A percentile compares a stretch with the other conserved stretches of the same genome.
phyloP scores from a whole-genome alignment of 228 moss, liverwort and hornwort genomes.

The Sphagnum magellanicum region DNA sequence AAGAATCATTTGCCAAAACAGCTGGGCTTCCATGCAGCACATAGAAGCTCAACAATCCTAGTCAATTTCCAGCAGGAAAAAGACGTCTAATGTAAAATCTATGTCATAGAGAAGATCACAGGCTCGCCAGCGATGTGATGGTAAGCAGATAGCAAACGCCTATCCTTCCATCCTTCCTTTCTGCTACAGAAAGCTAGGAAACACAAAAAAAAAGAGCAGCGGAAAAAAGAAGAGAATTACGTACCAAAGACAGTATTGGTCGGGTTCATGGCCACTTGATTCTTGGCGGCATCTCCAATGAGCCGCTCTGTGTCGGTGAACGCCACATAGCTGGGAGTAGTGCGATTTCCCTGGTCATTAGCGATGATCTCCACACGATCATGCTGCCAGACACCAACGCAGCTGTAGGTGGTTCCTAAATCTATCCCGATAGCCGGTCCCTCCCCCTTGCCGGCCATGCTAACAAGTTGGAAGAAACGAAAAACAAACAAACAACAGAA shows the following conservation, averaged over 20 bases:
- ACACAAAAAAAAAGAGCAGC: not conserved
- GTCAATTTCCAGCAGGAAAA: too few relatives aligned
- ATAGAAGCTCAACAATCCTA: too few relatives aligned
- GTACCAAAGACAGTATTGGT: conserved; percentile 37
- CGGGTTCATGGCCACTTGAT: conserved; percentile 55
- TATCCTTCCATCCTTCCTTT: too few relatives aligned
- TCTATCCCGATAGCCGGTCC: conserved; percentile 50
- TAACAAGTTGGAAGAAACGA: not conserved
- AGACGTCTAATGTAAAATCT: too few relatives aligned
- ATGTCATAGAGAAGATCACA: too few relatives aligned
- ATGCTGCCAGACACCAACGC: conserved; percentile 61
- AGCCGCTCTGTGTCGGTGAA: conserved; percentile 44
- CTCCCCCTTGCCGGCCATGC: conserved; percentile 5
- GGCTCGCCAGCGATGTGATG: too few relatives aligned
- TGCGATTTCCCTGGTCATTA: conserved; percentile 44
- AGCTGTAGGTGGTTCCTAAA: conserved; percentile 47
- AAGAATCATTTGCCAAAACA: too few relatives aligned
- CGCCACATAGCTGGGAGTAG: conserved; percentile 50
- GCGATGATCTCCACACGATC: conserved; percentile 33
- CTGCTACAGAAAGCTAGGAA: not conserved
- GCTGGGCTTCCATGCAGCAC: too few relatives aligned
- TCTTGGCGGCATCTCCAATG: conserved; percentile 53
- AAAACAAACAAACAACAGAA: not conserved
- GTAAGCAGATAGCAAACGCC: too few relatives aligned
- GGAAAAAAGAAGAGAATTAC: not conserved